A percentile compares a stretch with the other conserved stretches of the same genome.
phyloP scores from a whole-genome alignment of 192 early-diverging fungal species.

The Entomortierella beljakovae region DNA sequence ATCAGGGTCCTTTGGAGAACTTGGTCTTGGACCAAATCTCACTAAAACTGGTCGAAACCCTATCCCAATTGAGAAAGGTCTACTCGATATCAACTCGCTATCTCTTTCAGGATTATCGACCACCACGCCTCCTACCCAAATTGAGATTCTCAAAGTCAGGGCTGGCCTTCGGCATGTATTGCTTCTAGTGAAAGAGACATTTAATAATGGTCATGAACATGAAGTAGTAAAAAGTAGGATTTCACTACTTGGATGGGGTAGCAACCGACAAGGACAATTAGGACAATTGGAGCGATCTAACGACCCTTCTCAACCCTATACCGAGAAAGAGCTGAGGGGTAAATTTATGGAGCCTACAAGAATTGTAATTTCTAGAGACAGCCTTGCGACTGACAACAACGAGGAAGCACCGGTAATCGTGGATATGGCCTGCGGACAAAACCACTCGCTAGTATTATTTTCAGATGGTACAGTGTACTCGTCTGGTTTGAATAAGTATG shows the following conservation, averaged over 20 bases:
- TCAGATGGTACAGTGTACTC: slow-evolving; percentile 59
- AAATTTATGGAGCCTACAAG: slow-evolving; percentile 49
- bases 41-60: slow-evolving; percentile 32
- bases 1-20: slow-evolving; percentile 62
- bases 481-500: slow-evolving; percentile 73
- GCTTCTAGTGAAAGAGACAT: slow-evolving; percentile 56
- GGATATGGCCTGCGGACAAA: slow-evolving; percentile 73
- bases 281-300: slow-evolving; percentile 28
- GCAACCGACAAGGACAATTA: slow-evolving; percentile 69
- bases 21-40: slow-evolving; percentile 56
- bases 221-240: slow-evolving; percentile 4
- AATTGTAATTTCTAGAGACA: slow-evolving; percentile 11
- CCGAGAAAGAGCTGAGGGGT: slow-evolving; percentile 31
- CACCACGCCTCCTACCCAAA: not conserved
- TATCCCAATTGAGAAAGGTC: slow-evolving; percentile 10
- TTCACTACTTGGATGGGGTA: slow-evolving; percentile 61
- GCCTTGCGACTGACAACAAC: not conserved
- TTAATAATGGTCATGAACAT: not conserved
- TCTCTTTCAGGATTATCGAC: not conserved
- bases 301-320: not conserved
- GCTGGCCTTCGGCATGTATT: slow-evolving; percentile 77
- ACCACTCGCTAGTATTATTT: slow-evolving; percentile 67
- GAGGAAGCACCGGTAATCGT: slow-evolving; percentile 38
- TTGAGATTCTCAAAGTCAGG: slow-evolving; percentile 59
- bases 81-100: not conserved